A percentile compares a stretch with the other conserved stretches of the same genome.
Evolutionary conservation across 257 asterid species (phyloP).

Genomic region (Solanum tacnaense): DNA sequence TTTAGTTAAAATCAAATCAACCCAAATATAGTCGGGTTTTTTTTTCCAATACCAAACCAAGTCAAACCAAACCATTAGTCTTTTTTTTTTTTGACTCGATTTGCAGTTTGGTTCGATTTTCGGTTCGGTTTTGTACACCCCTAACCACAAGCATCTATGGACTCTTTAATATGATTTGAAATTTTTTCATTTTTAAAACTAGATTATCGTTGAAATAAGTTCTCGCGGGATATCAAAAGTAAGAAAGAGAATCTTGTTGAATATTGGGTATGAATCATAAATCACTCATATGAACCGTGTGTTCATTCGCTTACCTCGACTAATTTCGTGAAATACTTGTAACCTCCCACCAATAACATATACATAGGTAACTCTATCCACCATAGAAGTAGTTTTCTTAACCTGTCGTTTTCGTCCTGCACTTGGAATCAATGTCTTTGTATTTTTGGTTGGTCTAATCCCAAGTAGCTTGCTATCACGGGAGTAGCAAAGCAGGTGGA

Average conservation of each 20-base stretch:
- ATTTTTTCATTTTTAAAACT: not conserved
- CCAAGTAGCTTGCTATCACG: not conserved
- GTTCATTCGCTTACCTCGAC: not conserved
- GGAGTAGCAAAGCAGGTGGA: not conserved
- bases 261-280: not conserved
- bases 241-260: not conserved
- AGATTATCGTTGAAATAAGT: not conserved
- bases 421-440: not conserved
- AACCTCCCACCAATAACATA: not conserved
- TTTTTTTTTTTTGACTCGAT: no score
- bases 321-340: fast-evolving
- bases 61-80: no score
- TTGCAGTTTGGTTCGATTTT: no score
- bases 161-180: not conserved
- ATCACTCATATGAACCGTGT: not conserved
- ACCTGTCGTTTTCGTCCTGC: not conserved
- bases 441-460: not conserved
- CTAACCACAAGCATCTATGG: no score
- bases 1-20: no score
- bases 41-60: no score
- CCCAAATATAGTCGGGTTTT: no score
- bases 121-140: no score
- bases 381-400: not conserved
- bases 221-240: not conserved
- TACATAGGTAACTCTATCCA: no score